These are phyloP conservation scores for Mucor circinelloides DNA, from an alignment of 371 early-diverging fungal species.

Conservation along the genomic window DNA sequence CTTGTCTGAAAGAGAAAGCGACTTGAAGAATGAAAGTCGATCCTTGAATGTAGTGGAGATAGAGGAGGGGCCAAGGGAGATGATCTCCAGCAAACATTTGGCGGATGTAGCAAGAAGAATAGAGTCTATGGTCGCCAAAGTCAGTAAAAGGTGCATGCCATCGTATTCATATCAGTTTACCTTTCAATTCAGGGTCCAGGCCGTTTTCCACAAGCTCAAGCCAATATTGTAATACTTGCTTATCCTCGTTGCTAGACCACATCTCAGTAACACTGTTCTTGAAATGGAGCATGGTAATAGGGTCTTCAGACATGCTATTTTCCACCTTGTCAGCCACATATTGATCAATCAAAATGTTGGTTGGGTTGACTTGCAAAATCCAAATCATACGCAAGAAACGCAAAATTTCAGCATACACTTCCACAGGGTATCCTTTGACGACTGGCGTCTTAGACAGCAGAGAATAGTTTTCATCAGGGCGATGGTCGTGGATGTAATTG, in stretches of 20 bases:
- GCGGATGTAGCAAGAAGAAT: constrained; percentile 67
- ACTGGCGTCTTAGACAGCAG: constrained; percentile 41
- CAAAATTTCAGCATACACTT: constrained; percentile 62
- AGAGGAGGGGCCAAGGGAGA: constrained; percentile 71
- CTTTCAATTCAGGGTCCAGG: constrained; percentile 43
- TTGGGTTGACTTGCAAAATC: constrained; percentile 57
- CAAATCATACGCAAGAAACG: constrained; percentile 58
- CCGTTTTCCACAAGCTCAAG: constrained; percentile 59
- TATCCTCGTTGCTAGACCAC: constrained; percentile 50
- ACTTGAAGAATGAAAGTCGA: constrained; percentile 64
- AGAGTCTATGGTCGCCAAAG: constrained; percentile 39
- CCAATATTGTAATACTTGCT: constrained; percentile 49
- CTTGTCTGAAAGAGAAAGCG: constrained; percentile 63
- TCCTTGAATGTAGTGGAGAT: constrained; percentile 61
- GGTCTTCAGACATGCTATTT: constrained; percentile 53
- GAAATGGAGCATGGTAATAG: constrained; percentile 45
- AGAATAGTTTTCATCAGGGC: constrained; percentile 36
- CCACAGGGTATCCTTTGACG: constrained; percentile 54
- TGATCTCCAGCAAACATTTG: constrained; percentile 71
- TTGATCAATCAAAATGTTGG: constrained; percentile 53
- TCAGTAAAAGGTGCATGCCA: background rate
- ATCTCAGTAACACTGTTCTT: constrained; percentile 36
- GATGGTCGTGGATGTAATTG: constrained; percentile 37
- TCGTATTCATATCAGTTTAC: constrained; percentile 19
- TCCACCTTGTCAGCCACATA: constrained; percentile 58